These are phyloP conservation scores for Pichia californica DNA, from an alignment of 805 yeast species.

Conservation along the genomic window DNA sequence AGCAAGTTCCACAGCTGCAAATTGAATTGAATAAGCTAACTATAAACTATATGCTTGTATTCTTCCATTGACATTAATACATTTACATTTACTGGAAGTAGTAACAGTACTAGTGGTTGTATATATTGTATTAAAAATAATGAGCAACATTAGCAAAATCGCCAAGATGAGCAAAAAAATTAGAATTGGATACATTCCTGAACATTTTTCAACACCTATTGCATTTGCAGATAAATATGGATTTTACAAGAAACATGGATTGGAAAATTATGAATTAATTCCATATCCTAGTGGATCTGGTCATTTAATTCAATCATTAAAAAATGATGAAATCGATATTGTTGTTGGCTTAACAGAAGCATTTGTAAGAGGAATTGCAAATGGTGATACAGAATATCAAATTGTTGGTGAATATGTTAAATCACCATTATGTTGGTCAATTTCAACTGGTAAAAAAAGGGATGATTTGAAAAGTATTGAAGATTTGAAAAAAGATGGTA, in stretches of 20 bases:
- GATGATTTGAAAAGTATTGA: constrained; percentile 43
- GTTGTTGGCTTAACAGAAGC: constrained; percentile 92
- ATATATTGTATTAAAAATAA: no score
- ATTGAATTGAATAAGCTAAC: no score
- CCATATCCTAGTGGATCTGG: constrained; percentile 88
- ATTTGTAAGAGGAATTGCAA: constrained; percentile 74
- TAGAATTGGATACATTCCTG: constrained; percentile 81
- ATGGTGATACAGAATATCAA: constrained; percentile 55
- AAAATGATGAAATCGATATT: constrained; percentile 57
- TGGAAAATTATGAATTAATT: constrained; percentile 49
- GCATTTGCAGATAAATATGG: constrained; percentile 61
- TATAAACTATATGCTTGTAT: no score
- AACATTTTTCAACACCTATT: constrained; percentile 86
- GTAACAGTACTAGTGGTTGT: no score
- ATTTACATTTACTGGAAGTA: no score
- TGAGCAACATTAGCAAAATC: neutral
- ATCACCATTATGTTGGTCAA: constrained; percentile 87
- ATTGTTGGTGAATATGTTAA: constrained; percentile 78
- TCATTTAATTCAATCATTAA: constrained; percentile 68
- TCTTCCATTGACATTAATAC: no score
- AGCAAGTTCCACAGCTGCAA: no score
- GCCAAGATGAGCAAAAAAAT: constrained; percentile 19
- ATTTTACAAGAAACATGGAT: constrained; percentile 40
- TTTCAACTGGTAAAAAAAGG: constrained; percentile 67
- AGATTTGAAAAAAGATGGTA: constrained; percentile 42